Evolutionary conservation across 148 eudicot genomes (phyloP).

Genomic region (Persicaria maculosa): DNA sequence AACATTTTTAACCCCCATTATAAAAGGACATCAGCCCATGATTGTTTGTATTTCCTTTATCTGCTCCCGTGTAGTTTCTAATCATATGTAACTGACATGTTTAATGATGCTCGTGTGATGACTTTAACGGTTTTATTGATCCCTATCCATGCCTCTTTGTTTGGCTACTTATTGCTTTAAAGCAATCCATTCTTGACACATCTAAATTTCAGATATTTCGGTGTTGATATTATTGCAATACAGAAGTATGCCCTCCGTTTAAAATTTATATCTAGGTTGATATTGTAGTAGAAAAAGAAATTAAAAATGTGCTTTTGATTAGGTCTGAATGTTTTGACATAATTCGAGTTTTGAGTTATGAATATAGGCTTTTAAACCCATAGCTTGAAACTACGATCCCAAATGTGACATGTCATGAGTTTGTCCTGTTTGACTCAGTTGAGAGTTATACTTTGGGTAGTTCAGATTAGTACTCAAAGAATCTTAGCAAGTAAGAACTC

Average conservation of each 20-base stretch:
- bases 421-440: no score
- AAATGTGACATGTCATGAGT: no score
- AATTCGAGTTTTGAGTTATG: no score
- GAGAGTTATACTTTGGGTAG: no score
- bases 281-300: no score
- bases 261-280: no score
- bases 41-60: neutral
- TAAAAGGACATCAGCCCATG: neutral
- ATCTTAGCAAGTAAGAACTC: no score
- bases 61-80: neutral
- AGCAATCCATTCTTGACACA: conserved; percentile 9
- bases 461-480: no score
- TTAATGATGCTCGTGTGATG: neutral
- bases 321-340: no score
- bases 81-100: neutral
- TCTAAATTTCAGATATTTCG: conserved; percentile 56
- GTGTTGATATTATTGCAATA: conserved; percentile 77
- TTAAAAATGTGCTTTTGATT: no score
- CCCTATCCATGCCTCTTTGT: neutral
- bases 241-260: conserved; percentile 42
- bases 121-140: neutral
- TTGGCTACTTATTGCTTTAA: neutral
- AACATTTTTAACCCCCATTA: neutral
- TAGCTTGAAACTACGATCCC: no score
- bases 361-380: no score